Base-by-base conservation (phyloP, 768 basidiomycete species). In the Suillus americanus region DNA sequence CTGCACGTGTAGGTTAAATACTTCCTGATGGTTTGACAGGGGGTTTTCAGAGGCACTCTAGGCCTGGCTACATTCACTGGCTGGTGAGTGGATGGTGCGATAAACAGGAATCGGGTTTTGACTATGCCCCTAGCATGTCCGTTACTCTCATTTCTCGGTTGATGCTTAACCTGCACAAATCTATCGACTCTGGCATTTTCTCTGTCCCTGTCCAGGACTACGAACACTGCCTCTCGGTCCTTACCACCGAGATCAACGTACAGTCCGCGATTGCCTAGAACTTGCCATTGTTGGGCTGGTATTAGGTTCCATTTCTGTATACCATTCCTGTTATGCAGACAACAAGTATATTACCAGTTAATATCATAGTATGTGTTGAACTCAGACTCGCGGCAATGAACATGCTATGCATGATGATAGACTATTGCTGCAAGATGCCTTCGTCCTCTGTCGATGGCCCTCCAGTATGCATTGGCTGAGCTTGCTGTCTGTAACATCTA, bases 131-230 rank as follows among this genome's bases (percentile, higher is more conserved):
- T 43, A 85, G 84, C 66, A 75, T 85, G 14, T 83, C 85, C 6
- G 77, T 85, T 7, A 81, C 79, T 2, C 78, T 85, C 80, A 81
- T 85, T 74, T 85, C 83, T 16, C 84, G 84, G 14, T 78, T 87
- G 2, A 83, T 86, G 78, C 79, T 86, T 45, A 86, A 87, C 70
- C 78, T 86, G 6, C 81, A 85, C 67, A 71, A 79, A 72, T 78
- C 73, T n/a, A 80, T 79, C 9, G 64, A 65, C 20, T 18, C 18
- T 2, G 64, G 64, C 7, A 60, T 65, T 25, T 62, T 62, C 30
- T 64, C 66, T 10, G 14, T 38, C 20, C 30, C 53, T 33, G 20
- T 10, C 5, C 30, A 20, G 10, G 20, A 33, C 20, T 20, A 54
- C 18, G 20, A 33, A 5, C 2, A 54, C 20, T 3, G 10, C 18